Evolutionary conservation across 2,329 filamentous ascomycete species (phyloP).

Genomic region (Fonsecaea nubica): DNA sequence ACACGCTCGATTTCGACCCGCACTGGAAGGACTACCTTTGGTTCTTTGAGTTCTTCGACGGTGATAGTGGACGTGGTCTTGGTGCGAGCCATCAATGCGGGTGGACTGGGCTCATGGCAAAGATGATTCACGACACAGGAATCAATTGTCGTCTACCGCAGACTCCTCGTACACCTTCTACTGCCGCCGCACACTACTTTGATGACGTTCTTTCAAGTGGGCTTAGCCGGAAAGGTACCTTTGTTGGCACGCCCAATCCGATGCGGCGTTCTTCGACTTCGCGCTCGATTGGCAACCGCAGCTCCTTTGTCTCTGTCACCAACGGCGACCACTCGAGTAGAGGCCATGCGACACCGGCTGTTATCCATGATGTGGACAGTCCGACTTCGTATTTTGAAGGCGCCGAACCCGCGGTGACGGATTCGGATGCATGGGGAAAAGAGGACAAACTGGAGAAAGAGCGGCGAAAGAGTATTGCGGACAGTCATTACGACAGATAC

Average conservation of each 20-base stretch:
- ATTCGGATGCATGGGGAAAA: slow-evolving; percentile 37
- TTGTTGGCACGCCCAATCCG: slow-evolving; percentile 32
- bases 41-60: slow-evolving; percentile 98
- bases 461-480: slow-evolving; percentile 58
- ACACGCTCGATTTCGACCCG: slow-evolving; percentile 86
- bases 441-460: slow-evolving; percentile 41
- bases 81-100: slow-evolving; percentile 94
- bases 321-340: slow-evolving; percentile 62
- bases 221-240: slow-evolving; percentile 48
- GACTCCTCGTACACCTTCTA: slow-evolving; percentile 84
- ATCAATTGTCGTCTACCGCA: slow-evolving; percentile 89
- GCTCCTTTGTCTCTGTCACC: slow-evolving; percentile 59
- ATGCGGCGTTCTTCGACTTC: slow-evolving; percentile 61
- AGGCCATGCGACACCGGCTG: slow-evolving; percentile 12
- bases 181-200: slow-evolving; percentile 90
- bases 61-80: slow-evolving; percentile 84
- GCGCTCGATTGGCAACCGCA: slow-evolving; percentile 81
- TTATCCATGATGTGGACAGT: slow-evolving; percentile 51
- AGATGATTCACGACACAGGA: slow-evolving; percentile 96
- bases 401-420: slow-evolving; percentile 6
- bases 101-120: slow-evolving; percentile 93
- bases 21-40: slow-evolving; percentile 93
- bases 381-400: slow-evolving; percentile 46
- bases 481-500: slow-evolving; percentile 78
- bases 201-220: slow-evolving; percentile 79